phyloP scores from a whole-genome alignment of 2,329 filamentous ascomycete genomes.

The Exophiala viscosa region DNA sequence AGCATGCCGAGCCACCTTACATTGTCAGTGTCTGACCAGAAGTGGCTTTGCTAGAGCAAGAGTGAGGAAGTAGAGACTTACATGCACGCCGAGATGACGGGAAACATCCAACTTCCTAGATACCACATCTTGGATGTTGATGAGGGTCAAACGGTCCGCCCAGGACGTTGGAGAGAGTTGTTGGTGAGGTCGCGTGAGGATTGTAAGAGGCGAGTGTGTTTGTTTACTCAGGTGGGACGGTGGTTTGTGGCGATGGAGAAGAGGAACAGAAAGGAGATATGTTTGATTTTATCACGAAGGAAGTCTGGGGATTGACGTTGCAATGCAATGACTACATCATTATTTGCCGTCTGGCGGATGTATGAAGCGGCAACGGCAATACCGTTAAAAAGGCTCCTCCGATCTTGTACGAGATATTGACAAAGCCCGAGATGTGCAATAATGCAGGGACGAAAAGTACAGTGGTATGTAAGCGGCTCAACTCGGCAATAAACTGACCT shows the following conservation, averaged over 20 bases:
- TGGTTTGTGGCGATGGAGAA: background rate
- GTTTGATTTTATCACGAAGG: background rate
- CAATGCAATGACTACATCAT: no score
- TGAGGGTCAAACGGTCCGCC: background rate
- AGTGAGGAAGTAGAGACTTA: constrained; percentile 1
- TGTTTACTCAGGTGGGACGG: background rate
- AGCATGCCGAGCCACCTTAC: constrained; percentile 54
- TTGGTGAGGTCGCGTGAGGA: background rate
- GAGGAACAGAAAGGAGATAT: background rate
- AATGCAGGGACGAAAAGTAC: no score
- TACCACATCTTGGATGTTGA: constrained; percentile 24
- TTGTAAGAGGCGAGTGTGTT: background rate
- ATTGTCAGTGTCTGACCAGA: background rate
- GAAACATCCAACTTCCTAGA: constrained; percentile 42
- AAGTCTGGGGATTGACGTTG: no score
- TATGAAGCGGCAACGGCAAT: no score
- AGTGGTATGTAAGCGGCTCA: no score
- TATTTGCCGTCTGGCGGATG: no score
- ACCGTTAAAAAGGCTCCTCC: no score
- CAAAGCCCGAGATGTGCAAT: no score
- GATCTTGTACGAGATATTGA: no score
- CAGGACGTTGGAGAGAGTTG: constrained; percentile 4
- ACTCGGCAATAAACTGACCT: no score
- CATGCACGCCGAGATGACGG: constrained; percentile 55
- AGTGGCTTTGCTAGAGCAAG: background rate